Percentiles rank a stretch among this genome's conserved stretches.
Evolutionary conservation across 2,329 filamentous ascomycete genomes (phyloP).

Genomic region (Stachybotrys chlorohalonatus): DNA sequence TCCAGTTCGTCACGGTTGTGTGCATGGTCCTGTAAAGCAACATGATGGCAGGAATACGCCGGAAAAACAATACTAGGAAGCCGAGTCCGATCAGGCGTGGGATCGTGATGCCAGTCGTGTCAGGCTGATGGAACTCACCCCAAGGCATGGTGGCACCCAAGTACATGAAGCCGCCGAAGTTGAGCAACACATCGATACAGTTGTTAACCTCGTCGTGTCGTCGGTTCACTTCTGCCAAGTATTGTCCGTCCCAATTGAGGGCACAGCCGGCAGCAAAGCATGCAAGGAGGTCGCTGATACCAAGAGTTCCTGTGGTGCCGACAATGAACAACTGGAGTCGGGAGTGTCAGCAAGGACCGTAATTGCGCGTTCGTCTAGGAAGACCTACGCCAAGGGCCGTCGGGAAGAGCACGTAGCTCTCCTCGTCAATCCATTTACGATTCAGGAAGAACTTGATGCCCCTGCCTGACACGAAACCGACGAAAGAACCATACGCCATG

Average conservation of each 20-base stretch:
- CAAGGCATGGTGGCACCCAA: not conserved
- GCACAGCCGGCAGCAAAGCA: not conserved
- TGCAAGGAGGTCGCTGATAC: not conserved
- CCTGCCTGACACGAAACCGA: conserved; percentile 14
- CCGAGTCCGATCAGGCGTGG: not conserved
- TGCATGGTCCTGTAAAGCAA: not conserved
- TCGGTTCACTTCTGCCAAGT: not conserved
- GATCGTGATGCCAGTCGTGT: not conserved
- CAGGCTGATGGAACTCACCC: not conserved
- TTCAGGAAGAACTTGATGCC: not conserved
- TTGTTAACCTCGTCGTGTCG: not conserved
- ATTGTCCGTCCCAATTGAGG: not conserved
- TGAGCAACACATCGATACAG: not conserved
- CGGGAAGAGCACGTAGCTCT: not conserved
- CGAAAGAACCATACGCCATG: conserved; percentile 28
- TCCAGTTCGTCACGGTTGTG: not conserved
- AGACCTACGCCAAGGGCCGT: conserved; percentile 1
- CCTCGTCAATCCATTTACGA: not conserved
- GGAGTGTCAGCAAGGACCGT: not conserved
- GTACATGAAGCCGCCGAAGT: not conserved
- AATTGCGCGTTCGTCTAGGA: not conserved
- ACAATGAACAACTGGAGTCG: not conserved
- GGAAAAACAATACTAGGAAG: not conserved
- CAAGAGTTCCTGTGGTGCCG: not conserved
- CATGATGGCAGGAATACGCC: not conserved